phyloP scores from a whole-genome alignment of 2,329 filamentous ascomycete genomes.

The Neofusicoccum ribis region DNA sequence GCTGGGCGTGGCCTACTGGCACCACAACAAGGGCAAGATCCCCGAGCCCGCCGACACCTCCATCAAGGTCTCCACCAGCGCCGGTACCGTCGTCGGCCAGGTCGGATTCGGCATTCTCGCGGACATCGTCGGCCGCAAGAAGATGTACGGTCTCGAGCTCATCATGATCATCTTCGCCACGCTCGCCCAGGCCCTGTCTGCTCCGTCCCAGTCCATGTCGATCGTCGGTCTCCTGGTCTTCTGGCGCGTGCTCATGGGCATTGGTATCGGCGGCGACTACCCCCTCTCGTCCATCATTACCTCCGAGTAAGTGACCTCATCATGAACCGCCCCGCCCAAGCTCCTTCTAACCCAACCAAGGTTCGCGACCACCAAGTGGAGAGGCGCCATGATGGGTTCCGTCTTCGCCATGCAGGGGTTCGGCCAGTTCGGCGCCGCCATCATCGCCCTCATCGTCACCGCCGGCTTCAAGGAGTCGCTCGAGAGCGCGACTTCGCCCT shows the following conservation, averaged over 20 bases:
- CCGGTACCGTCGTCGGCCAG: slow-evolving; percentile 81
- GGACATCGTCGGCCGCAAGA: slow-evolving; percentile 75
- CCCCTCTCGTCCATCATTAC: slow-evolving; percentile 82
- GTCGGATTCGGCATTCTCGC: slow-evolving; percentile 68
- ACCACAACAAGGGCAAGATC: slow-evolving; percentile 51
- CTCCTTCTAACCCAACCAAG: neutral
- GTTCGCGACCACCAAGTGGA: slow-evolving; percentile 81
- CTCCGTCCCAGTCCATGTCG: slow-evolving; percentile 35
- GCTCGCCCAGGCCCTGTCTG: slow-evolving; percentile 40
- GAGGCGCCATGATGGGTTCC: slow-evolving; percentile 83
- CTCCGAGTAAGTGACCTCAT: slow-evolving; percentile 58
- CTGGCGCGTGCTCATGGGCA: slow-evolving; percentile 43
- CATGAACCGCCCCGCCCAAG: too few relatives aligned
- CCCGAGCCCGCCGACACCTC: slow-evolving; percentile 71
- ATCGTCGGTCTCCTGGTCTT: slow-evolving; percentile 42
- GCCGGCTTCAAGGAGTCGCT: slow-evolving; percentile 69
- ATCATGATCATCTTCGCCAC: slow-evolving; percentile 43
- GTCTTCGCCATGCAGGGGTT: slow-evolving; percentile 89
- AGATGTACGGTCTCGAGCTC: slow-evolving; percentile 69
- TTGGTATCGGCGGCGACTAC: slow-evolving; percentile 67
- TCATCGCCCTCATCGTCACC: slow-evolving; percentile 74
- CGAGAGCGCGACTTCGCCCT: slow-evolving; percentile 50
- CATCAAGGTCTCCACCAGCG: slow-evolving; percentile 82
- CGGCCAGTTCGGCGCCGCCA: slow-evolving; percentile 73
- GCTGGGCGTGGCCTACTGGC: slow-evolving; percentile 76